A percentile compares a stretch with the other conserved stretches of the same genome.
phyloP scores from a whole-genome alignment of 2,329 filamentous ascomycete genomes.

The Mollisiaceae sp. region DNA sequence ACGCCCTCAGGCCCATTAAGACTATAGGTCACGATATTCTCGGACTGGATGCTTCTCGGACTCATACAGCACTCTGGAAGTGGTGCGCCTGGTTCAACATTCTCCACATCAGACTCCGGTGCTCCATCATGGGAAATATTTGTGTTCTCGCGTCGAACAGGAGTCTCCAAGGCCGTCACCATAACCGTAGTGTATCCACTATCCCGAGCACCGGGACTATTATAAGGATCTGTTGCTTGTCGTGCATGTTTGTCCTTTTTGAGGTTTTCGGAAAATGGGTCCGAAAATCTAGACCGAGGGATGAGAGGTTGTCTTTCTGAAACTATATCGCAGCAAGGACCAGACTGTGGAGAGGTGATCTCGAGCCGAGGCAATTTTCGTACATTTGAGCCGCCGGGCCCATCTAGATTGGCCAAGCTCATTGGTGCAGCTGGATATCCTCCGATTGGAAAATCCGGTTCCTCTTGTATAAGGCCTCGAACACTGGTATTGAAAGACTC shows the following conservation, averaged over 20 bases:
- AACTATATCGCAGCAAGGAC: not conserved
- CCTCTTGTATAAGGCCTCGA: constrained; percentile 29
- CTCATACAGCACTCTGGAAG: constrained; percentile 18
- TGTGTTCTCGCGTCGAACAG: constrained; percentile 4
- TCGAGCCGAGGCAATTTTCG: not conserved
- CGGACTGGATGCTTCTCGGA: not conserved
- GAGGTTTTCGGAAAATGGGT: not conserved
- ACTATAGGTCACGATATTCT: not conserved
- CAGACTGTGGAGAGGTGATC: not conserved
- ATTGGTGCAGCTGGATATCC: constrained; percentile 25
- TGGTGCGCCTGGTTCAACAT: not conserved
- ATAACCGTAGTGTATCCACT: constrained; percentile 18
- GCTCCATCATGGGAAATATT: constrained; percentile 22
- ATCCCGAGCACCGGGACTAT: not conserved
- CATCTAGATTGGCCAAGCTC: constrained; percentile 9
- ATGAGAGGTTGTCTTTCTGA: not conserved
- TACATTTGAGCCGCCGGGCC: not conserved
- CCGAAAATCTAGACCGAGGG: not conserved
- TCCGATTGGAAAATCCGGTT: constrained; percentile 34
- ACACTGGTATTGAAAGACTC: constrained; percentile 31
- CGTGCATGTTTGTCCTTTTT: not conserved
- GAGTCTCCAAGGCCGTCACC: constrained; percentile 21
- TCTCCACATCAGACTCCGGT: constrained; percentile 4
- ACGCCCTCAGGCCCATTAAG: not conserved
- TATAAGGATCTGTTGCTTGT: not conserved